phyloP scores from a whole-genome alignment of 1,284 basidiomycete genomes.

The Ceratobasidium sp. region DNA sequence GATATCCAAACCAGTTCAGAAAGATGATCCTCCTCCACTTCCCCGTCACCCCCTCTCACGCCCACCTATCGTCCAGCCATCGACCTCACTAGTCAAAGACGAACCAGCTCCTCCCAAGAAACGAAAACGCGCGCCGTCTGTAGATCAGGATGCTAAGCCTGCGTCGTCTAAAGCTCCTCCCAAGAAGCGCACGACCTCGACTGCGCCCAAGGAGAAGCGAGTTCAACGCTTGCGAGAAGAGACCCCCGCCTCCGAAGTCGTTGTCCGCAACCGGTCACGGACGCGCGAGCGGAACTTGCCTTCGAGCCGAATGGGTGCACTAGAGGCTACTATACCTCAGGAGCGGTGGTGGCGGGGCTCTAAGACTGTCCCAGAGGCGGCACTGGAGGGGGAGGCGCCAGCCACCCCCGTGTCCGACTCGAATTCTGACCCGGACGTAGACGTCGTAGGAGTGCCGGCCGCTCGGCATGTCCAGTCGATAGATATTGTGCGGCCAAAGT shows the following conservation, averaged over 20 bases:
- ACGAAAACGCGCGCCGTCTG: slow-evolving; percentile 33
- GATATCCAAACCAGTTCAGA: slow-evolving; percentile 5
- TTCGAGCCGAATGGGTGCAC: slow-evolving; percentile 42
- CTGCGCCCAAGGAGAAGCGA: slow-evolving; percentile 34
- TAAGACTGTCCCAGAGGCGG: background rate
- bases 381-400: background rate
- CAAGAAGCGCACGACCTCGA: slow-evolving; percentile 28
- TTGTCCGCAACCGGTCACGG: slow-evolving; percentile 37
- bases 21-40: slow-evolving; percentile 7
- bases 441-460: background rate
- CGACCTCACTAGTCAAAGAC: background rate
- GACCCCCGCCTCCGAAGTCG: slow-evolving; percentile 21
- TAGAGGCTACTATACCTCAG: slow-evolving; percentile 31
- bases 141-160: background rate
- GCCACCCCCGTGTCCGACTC: background rate
- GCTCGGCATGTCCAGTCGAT: slow-evolving; percentile 34
- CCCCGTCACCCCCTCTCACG: slow-evolving; percentile 1
- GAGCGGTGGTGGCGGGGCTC: slow-evolving; percentile 40
- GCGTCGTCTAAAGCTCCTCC: background rate
- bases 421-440: background rate
- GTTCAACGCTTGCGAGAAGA: slow-evolving; percentile 38
- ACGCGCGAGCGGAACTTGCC: slow-evolving; percentile 31
- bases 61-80: slow-evolving; percentile 2
- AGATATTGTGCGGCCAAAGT: slow-evolving; percentile 40
- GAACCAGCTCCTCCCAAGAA: slow-evolving; percentile 25